A percentile compares a stretch with the other conserved stretches of the same genome.
phyloP scores from a whole-genome alignment of 139 green algal species.

The Nannochloris sp. region DNA sequence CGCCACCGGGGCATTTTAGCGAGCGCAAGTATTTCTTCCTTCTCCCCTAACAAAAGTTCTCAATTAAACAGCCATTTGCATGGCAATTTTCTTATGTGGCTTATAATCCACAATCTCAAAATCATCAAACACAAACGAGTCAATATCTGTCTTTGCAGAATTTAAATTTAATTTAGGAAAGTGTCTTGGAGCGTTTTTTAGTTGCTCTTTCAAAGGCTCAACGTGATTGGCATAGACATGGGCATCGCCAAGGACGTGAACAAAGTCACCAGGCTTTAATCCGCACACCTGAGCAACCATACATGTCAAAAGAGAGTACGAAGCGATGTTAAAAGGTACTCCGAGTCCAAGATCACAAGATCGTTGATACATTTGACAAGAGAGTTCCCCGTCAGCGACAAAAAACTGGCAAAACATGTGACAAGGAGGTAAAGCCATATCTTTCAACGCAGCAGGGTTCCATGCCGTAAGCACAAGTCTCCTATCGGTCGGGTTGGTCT shows the following conservation, averaged over 20 bases:
- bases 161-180: slow-evolving; percentile 89
- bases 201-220: slow-evolving; percentile 90
- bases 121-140: slow-evolving; percentile 80
- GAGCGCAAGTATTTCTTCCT: too few species aligned
- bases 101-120: slow-evolving; percentile 86
- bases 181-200: slow-evolving; percentile 62
- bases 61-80: slow-evolving; percentile 94
- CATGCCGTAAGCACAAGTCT: slow-evolving; percentile 95
- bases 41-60: too few species aligned
- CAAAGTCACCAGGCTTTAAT: slow-evolving; percentile 84
- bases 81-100: slow-evolving; percentile 91
- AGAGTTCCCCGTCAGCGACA: slow-evolving; percentile 93
- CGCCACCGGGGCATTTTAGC: not conserved
- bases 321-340: slow-evolving; percentile 99
- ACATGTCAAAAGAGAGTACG: slow-evolving; percentile 90
- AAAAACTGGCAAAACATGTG: slow-evolving; percentile 99
- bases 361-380: slow-evolving; percentile 98
- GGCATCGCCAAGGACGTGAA: slow-evolving; percentile 92
- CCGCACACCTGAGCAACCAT: slow-evolving; percentile 90
- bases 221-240: slow-evolving; percentile 98
- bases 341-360: slow-evolving; percentile 96
- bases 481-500: slow-evolving; percentile 82
- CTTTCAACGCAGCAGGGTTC: slow-evolving; percentile 87
- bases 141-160: slow-evolving; percentile 80
- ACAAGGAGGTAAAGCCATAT: slow-evolving; percentile 98